Evolutionary conservation across 2,329 filamentous ascomycete species (phyloP).

Genomic region (Aspergillus vadensis): DNA sequence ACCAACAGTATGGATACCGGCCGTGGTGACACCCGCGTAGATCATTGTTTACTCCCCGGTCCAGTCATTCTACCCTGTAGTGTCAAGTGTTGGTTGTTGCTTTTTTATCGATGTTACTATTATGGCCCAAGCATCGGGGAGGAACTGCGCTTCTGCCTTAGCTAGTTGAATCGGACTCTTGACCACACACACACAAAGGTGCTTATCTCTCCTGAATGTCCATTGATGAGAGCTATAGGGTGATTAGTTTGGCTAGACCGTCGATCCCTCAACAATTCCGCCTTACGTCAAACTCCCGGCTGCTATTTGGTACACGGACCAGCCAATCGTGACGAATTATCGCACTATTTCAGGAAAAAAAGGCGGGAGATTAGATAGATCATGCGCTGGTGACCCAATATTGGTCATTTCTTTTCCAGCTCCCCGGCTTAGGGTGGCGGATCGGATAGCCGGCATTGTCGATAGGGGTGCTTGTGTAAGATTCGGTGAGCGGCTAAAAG

Average conservation of each 20-base stretch:
- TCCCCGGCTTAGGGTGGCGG: background rate
- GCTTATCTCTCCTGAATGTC: background rate
- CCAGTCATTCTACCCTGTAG: too few species aligned
- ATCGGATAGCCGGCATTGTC: background rate
- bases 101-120: too few species aligned
- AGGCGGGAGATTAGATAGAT: constrained; percentile 5
- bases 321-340: background rate
- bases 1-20: background rate
- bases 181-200: background rate
- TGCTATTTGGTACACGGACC: background rate
- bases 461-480: background rate
- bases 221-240: background rate
- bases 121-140: too few species aligned
- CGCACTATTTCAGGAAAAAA: background rate
- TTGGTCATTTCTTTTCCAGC: constrained; percentile 3
- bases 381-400: background rate
- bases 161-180: background rate
- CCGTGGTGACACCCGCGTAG: too few species aligned
- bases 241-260: background rate
- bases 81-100: too few species aligned
- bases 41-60: too few species aligned
- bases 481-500: background rate
- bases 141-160: background rate
- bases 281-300: background rate
- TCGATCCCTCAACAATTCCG: background rate